Conservation (phyloP, 192 early-diverging fungal genomes). For the Allomyces javanicus region DNA sequence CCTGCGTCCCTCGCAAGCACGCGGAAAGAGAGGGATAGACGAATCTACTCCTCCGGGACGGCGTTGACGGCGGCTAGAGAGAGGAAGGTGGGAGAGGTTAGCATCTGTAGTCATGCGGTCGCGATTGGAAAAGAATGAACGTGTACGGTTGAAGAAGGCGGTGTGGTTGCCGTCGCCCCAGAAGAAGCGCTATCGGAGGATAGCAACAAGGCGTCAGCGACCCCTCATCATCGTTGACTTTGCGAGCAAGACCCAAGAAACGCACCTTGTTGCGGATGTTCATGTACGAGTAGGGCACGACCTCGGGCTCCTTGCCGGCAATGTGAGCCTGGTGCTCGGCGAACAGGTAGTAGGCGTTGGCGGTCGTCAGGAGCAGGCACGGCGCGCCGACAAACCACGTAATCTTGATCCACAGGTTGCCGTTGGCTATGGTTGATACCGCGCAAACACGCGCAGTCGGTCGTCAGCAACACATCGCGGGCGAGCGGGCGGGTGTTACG, state of each 20-base stretch:
- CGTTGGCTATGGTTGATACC: too few species aligned
- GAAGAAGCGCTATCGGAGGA: neutral
- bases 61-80: neutral
- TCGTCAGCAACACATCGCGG: too few species aligned
- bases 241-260: too few species aligned
- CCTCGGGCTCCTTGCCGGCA: neutral
- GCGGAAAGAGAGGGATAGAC: neutral
- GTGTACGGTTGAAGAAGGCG: neutral
- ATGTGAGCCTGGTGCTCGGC: neutral
- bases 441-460: too few species aligned
- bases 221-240: too few species aligned
- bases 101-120: neutral
- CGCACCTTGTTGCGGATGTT: neutral
- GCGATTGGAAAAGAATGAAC: neutral
- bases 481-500: too few species aligned
- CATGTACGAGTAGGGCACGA: neutral
- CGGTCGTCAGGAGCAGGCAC: neutral
- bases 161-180: neutral
- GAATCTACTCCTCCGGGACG: neutral
- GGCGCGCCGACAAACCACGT: neutral
- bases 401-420: conserved; percentile 1
- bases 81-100: neutral
- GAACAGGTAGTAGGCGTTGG: neutral
- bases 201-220: too few species aligned
- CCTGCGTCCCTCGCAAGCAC: too few species aligned